Evolutionary conservation across 140 eudicot genomes (phyloP), one percentile per base, ranked within the genome.

Genomic region (Senecio squalidus): DNA sequence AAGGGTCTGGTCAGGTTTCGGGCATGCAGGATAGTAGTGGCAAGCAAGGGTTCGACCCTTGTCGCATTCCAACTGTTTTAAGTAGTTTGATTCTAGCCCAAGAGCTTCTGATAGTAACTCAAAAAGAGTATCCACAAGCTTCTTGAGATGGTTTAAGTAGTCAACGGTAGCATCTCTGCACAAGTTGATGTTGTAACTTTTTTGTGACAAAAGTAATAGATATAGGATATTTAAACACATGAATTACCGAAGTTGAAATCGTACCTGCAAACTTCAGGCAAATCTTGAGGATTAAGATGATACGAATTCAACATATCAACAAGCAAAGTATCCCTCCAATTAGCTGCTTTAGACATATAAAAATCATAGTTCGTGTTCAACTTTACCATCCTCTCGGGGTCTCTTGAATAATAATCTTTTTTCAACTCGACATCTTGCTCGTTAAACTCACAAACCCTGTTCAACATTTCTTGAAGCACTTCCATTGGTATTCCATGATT

Each of bases 21-120:
- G 95, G 67, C 95, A 85, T 3, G 76, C 46, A 1, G 87, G 95
- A 27, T 82, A 85, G 75, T 82, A 82, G 65, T 85, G 95, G 63
- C 84, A 53, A 6, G 48, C 44, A 8, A 77, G 27, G 41, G 18
- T 55, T 27, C 60, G 51, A 0, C 58, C 64, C 22, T 52, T 71
- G 9, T 51, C 69, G 23, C 81, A 66, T 20, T 72, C 81, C 50
- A 76, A 31, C 2, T 6, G 56, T n/a, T n/a, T n/a, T n/a, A n/a
- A n/a, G n/a, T n/a, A n/a, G n/a, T n/a, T n/a, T n/a, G n/a, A n/a
- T n/a, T 80, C 26, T 30, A 80, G 77, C n/a, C 84, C 87, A 57
- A 84, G 79, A 15, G 73, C 81, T 52, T 77, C 78, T 0, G 89
- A 82, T 48, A 82, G 24, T 16, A 82, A 27, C 62, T 68, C 78